These are phyloP conservation scores for Pachyrhizus erosus DNA, from an alignment of 306 rosid genomes.

Conservation along the genomic window DNA sequence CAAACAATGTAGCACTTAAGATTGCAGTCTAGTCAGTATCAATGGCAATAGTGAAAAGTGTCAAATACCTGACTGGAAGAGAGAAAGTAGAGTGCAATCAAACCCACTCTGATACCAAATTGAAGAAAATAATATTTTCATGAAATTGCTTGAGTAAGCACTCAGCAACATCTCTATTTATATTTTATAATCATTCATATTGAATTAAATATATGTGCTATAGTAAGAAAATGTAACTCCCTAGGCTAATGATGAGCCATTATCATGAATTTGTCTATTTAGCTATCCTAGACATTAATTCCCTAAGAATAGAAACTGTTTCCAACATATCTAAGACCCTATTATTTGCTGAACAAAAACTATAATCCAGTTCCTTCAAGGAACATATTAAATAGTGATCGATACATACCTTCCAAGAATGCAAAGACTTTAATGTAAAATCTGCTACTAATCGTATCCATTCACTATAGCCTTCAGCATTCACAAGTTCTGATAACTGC, in stretches of 20 bases:
- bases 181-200: too few relatives aligned
- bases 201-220: too few relatives aligned
- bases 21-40: too few relatives aligned
- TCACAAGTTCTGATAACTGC: conserved; percentile 94
- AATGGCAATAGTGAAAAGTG: too few relatives aligned
- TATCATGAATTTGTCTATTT: not conserved
- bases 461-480: conserved; percentile 89
- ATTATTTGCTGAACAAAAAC: conserved; percentile 10
- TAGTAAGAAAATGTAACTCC: not conserved
- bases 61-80: too few relatives aligned
- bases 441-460: conserved; percentile 94
- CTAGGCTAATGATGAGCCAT: not conserved
- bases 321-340: not conserved
- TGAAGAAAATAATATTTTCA: too few relatives aligned
- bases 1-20: too few relatives aligned
- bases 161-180: too few relatives aligned
- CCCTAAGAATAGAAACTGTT: not conserved
- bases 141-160: too few relatives aligned
- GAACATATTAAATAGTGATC: conserved; percentile 21
- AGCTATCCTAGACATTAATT: not conserved
- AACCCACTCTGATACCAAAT: too few relatives aligned
- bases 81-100: too few relatives aligned
- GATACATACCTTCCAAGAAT: conserved; percentile 89
- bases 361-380: not conserved
- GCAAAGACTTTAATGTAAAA: conserved; percentile 91